Percentiles rank a stretch among this genome's conserved stretches.
These are phyloP conservation scores for Aspergillus calidoustus DNA, from an alignment of 2,329 filamentous ascomycete species.

Conservation along the genomic window DNA sequence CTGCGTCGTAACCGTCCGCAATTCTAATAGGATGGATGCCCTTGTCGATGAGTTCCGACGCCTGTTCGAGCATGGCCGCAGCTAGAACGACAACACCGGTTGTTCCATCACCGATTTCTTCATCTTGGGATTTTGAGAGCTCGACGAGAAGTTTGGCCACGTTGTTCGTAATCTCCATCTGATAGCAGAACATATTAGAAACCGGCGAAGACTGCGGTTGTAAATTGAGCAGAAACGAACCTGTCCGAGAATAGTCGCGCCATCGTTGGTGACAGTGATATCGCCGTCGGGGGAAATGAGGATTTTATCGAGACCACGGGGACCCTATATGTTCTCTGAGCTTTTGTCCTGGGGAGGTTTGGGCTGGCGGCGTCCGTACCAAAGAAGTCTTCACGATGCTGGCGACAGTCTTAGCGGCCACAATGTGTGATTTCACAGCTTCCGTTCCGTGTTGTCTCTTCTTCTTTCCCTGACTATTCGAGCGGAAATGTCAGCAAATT, in stretches of 20 bases:
- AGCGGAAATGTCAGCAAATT: conserved; percentile 16
- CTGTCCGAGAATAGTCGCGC: conserved; percentile 91
- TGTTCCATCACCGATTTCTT: conserved; percentile 98
- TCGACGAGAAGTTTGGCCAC: conserved; percentile 96
- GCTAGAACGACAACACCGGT: conserved; percentile 97
- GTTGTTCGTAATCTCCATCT: conserved; percentile 99
- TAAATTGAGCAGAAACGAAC: conserved; percentile 36
- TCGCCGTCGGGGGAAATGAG: conserved; percentile 98
- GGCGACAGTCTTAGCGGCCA: conserved; percentile 92
- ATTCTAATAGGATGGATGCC: conserved; percentile 99
- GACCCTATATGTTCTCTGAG: conserved; percentile 60
- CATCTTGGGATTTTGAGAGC: conserved; percentile 96
- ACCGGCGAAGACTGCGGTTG: neutral
- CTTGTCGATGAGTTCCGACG: conserved; percentile 98
- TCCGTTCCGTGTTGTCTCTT: conserved; percentile 96
- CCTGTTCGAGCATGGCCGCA: conserved; percentile 92
- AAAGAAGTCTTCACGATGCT: conserved; percentile 98
- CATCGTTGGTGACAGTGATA: conserved; percentile 99
- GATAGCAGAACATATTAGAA: conserved; percentile 6
- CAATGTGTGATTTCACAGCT: conserved; percentile 96
- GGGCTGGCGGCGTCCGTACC: conserved; percentile 47
- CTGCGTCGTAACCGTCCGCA: conserved; percentile 96
- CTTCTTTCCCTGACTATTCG: conserved; percentile 86
- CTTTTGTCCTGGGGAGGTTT: conserved; percentile 3
- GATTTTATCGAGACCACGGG: conserved; percentile 97